Evolutionary conservation across 1,284 basidiomycete genomes (phyloP), one percentile per base, ranked within the genome.

Genomic region (Mycosarcoma maydis): DNA sequence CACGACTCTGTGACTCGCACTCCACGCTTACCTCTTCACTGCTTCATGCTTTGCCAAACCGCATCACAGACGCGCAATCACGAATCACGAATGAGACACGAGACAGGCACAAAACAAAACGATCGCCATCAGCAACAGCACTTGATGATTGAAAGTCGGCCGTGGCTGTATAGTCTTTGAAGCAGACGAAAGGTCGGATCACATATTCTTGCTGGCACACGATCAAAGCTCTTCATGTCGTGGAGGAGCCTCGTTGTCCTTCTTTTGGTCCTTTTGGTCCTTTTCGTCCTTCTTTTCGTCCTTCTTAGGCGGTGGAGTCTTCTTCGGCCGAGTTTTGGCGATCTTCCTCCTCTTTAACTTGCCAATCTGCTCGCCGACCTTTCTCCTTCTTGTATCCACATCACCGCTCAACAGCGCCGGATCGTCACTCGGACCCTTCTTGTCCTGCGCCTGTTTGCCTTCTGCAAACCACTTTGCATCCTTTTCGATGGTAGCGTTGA

Each of bases 391-490:
- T n/a, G 72, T 41, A 48, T 81, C 75, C 8, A 82, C 65, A 33
- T 82, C 81, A 10, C 62, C 70, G 17, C 69, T 73, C 30, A 72
- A 60, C 26, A 81, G 30, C 10, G 68, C 78, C 6, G 80, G 75
- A 47, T 83, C 80, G 33, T 83, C 75, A 26, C 73, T 59, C 14
- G 48, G 37, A 13, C 62, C 54, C 36, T 61, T 60, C 52, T 76
- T 65, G 22, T 52, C 64, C 47, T 82, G 79, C 47, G 75, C 56
- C 20, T 22, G 45, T 24, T 58, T 70, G 6, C 76, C 73, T 37
- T 81, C 75, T 14, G 61, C 55, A 40, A 82, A 78, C 82, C 82
- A 83, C 23, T 71, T 61, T 7, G 32, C 50, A 40, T 82, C 80
- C 34, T 73, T 67, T 17, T 74, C 59, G 13, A 81, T 36, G 39